Evolutionary conservation across 768 basidiomycete species (phyloP), one percentile per base, ranked within the genome.

Genomic region (Rhizopogon sp.): DNA sequence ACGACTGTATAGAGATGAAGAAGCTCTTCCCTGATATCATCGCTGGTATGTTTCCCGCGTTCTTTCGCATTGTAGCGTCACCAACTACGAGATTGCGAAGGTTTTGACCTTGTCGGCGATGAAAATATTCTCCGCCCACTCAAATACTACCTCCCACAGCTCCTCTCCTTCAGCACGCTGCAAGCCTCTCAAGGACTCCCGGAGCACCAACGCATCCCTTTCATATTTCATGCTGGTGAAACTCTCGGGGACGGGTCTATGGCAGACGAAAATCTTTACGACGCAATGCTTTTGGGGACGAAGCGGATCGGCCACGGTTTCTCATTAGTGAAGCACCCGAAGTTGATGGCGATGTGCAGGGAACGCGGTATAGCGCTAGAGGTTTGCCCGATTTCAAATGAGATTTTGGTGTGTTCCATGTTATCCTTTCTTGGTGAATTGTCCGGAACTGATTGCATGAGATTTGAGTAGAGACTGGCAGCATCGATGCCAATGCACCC

Each of bases 281-380:
- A 92, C 64, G 88, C 89, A 6, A 82, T 92, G 50, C 71, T 90
- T 39, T 73, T 91, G 6, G 88, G 85, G 11, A 88, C 89, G 8
- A 89, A 83, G 64, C 80, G 88, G 20, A 91, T 91, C 53, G 90
- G 90, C 0, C 90, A 93, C 69, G 90, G 87, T 6, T 90, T 82
- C 64, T 89, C 88, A 6, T 70, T 91, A n/a, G 76, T 79, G 35
- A 90, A 88, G 63, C 89, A 91, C 64, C 88, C 88, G 1, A 81
- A 80, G 58, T 71, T 91, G 31, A 81, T 91, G 70, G 72, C 85
- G 40, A 77, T 79, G 6, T 90, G 88, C 67, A 74, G 79, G 43
- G 79, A 88, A 58, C 75, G 73, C 51, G 74, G 74, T 5, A 86
- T 92, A 57, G 77, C 83, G 1, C 63, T 90, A 17, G 90, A 91